A percentile compares a stretch with the other conserved stretches of the same genome.
Evolutionary conservation across 83 land plant species (phyloP).

Genomic region (Picea abies): DNA sequence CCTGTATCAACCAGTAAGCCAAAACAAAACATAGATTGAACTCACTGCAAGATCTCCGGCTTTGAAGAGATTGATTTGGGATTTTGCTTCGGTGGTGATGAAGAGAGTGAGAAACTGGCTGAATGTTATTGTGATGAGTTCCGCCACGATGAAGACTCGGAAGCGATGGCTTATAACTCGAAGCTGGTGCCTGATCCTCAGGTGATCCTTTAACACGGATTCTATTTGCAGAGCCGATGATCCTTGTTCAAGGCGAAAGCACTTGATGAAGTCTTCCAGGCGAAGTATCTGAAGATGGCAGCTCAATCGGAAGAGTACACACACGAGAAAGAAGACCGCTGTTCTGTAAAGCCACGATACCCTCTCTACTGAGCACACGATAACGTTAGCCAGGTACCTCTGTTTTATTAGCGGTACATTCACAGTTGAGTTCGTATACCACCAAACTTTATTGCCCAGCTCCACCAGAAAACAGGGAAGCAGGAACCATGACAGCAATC

Average conservation of each 20-base stretch:
- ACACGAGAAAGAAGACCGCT: conserved; percentile 61
- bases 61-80: not conserved
- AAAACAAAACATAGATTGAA: too few relatives aligned
- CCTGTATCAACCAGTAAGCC: too few relatives aligned
- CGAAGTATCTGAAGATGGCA: conserved; percentile 74
- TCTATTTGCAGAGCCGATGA: conserved; percentile 21
- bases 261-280: conserved; percentile 54
- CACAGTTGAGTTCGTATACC: conserved; percentile 33
- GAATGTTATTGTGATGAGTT: conserved; percentile 39
- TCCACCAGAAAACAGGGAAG: conserved; percentile 64
- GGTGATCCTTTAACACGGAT: conserved; percentile 48
- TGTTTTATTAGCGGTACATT: conserved; percentile 27
- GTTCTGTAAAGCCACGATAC: conserved; percentile 63
- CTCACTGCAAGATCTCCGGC: too few relatives aligned
- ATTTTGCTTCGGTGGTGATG: conserved; percentile 32
- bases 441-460: conserved; percentile 52
- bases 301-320: conserved; percentile 68
- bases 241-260: conserved; percentile 52
- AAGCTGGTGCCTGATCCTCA: conserved; percentile 56
- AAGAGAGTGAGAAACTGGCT: conserved; percentile 61
- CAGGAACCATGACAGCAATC: conserved; percentile 44
- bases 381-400: conserved; percentile 14
- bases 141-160: conserved; percentile 31
- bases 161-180: conserved; percentile 70
- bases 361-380: conserved; percentile 33